phyloP scores from a whole-genome alignment of 768 basidiomycete genomes.

The Kwoniella newhampshirensis region DNA sequence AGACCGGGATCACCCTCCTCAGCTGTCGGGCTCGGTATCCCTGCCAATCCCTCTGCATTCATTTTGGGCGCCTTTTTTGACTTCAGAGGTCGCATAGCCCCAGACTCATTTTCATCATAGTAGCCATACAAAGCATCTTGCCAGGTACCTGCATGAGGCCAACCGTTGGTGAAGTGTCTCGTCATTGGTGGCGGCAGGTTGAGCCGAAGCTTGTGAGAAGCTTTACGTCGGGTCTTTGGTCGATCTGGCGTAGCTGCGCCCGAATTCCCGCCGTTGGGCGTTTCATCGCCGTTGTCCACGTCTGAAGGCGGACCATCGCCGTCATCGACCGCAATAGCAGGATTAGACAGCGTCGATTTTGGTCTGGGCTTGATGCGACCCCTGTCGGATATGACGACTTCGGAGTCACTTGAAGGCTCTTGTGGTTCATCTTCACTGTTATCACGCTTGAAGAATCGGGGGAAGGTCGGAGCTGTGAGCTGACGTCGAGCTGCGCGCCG shows the following conservation, averaged over 20 bases:
- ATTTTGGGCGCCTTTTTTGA: slow-evolving; percentile 5
- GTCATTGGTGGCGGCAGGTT: slow-evolving; percentile 27
- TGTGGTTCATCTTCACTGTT: slow-evolving; percentile 9
- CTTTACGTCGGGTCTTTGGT: slow-evolving; percentile 11
- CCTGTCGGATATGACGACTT: slow-evolving; percentile 3
- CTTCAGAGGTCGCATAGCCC: not conserved
- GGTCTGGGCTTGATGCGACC: not conserved
- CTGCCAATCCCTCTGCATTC: too few relatives aligned
- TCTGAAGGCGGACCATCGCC: not conserved
- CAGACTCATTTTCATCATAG: slow-evolving; percentile 22
- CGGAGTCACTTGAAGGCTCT: slow-evolving; percentile 18
- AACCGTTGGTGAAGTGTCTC: slow-evolving; percentile 34
- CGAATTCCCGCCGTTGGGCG: slow-evolving; percentile 2
- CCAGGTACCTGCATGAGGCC: slow-evolving; percentile 46
- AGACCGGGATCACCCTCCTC: too few relatives aligned
- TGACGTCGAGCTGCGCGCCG: slow-evolving; percentile 6
- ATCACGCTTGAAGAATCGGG: slow-evolving; percentile 14
- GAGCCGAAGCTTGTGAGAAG: slow-evolving; percentile 15
- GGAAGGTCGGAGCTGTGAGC: slow-evolving; percentile 21
- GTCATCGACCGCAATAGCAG: slow-evolving; percentile 2
- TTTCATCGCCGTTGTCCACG: not conserved
- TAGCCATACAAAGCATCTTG: slow-evolving; percentile 41
- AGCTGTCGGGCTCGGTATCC: too few relatives aligned
- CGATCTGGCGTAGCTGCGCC: slow-evolving; percentile 12
- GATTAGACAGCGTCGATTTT: slow-evolving; percentile 12